Base-by-base conservation (phyloP, 2,329 filamentous ascomycete genomes). In the Cadophora malorum region DNA sequence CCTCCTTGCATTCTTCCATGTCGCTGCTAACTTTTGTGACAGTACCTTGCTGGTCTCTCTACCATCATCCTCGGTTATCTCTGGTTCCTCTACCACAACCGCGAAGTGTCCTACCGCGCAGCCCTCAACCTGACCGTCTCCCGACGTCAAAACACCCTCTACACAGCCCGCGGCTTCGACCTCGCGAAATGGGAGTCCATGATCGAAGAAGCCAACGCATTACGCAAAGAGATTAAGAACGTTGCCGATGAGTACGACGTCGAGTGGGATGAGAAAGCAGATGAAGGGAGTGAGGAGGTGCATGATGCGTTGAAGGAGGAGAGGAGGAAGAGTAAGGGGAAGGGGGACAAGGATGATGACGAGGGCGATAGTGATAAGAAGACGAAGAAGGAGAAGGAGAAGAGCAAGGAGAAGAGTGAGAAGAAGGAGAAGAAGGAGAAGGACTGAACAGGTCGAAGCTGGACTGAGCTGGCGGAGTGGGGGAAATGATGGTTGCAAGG, bases 21-120 rank as follows among this genome's bases (percentile, higher is more conserved):
- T 28, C 28, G 5, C 28, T 3, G 28, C 28, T 28, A 28, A 28
- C 28, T 28, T 28, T 28, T 5, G 28, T 3, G 28, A 68, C 73
- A 77, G 41, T 97, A 97, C 76, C 87, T 97, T 19, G 93, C 92
- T 1, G 92, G 93, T n/a, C 83, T 97, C 71, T 88, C 90, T 0
- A 94, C 91, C 14, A 88, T 97, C 75, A 96, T 97, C 82, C 90
- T 90, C 8, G 94, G 93, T 72, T 97, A 97, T 76, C 83, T 97
- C 64, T 97, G 93, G 93, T 97, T 97, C 78, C 82, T 97, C 14
- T 97, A 94, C 80, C 92, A 97, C 81, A 96, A 94, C 80, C 88
- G 92, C 23, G 94, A 97, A 79, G 89, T 97, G 12, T 92, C 88
- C 71, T 97, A 97, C 82, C 90, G 91, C 73, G 90, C 90, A 2